Base-by-base conservation (phyloP, 1,284 basidiomycete genomes). In the Sporisorium exsertum region DNA sequence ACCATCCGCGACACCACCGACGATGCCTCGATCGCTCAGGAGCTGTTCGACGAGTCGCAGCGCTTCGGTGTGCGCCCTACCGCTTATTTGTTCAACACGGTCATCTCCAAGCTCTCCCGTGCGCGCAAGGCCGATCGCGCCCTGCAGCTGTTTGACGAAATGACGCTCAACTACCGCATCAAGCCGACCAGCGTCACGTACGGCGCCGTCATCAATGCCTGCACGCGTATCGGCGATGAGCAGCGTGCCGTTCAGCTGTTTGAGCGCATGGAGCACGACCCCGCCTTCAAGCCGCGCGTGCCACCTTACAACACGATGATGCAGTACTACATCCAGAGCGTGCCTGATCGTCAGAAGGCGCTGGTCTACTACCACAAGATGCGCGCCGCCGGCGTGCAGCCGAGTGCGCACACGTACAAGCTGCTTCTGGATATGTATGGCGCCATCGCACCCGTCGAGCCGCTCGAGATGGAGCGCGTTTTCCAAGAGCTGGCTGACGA, bases 231-330 rank as follows among this genome's bases (percentile, higher is more conserved):
- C 8, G 96, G 97, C 5, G 95, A 99, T 86, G 90, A 91, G 20
- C 87, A 89, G 20, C 91, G 91, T 0, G 97, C 97, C 1, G 93
- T 93, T 84, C 88, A 88, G 15, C 87, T 98, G 56, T 98, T 97
- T 87, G 86, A 88, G 58, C 94, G 96, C 87, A 99, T 99, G 96
- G 86, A 88, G 9, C 76, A 86, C 45, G 89, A 91, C 77, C 88
- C 87, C 29, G 91, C 91, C 78, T 98, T 95, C 89, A 92, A 89
- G 87, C 91, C 95, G 9, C 89, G 95, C 8, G 91, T 97, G 1
- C 96, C 97, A 24, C 96, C 96, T 6, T 94, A 91, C 88, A 99
- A 97, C 87, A 97, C 93, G 42, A 97, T 99, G 95, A 97, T 99
- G 90, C 97, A 99, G 86, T 90, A 96, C 84, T 97, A 94, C 87